A percentile compares a stretch with the other conserved stretches of the same genome.
These are phyloP conservation scores for Curvularia eragrostidis DNA, from an alignment of 2,329 filamentous ascomycete genomes.

Conservation along the genomic window DNA sequence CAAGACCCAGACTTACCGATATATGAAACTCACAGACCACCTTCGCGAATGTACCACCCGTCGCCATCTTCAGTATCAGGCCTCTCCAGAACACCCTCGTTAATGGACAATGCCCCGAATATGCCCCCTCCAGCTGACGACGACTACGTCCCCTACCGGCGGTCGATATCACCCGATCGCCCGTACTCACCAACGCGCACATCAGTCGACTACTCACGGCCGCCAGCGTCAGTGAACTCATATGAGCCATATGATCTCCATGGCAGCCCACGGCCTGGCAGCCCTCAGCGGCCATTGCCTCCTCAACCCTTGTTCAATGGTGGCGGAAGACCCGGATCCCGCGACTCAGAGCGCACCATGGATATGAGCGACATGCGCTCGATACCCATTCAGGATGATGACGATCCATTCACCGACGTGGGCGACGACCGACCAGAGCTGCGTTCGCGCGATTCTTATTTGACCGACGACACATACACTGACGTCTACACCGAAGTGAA, in stretches of 20 bases:
- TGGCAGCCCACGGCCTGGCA: conserved; percentile 85
- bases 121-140: conserved; percentile 66
- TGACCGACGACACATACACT: conserved; percentile 66
- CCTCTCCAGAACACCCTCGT: conserved; percentile 57
- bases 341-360: conserved; percentile 53
- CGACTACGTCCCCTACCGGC: conserved; percentile 66
- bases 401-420: conserved; percentile 75
- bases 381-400: conserved; percentile 68
- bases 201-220: conserved; percentile 70
- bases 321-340: conserved; percentile 53
- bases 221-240: conserved; percentile 71
- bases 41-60: conserved; percentile 58
- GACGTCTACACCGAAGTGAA: conserved; percentile 54
- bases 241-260: conserved; percentile 92
- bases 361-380: conserved; percentile 75
- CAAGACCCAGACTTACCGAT: conserved; percentile 47
- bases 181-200: conserved; percentile 63
- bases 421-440: conserved; percentile 64
- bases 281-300: conserved; percentile 83
- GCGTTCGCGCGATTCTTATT: conserved; percentile 69
- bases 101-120: conserved; percentile 58
- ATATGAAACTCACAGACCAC: conserved; percentile 50
- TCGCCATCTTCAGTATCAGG: conserved; percentile 52
- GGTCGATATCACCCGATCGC: conserved; percentile 59
- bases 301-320: conserved; percentile 83